phyloP scores from a whole-genome alignment of 2,329 filamentous ascomycete species.

The Sporothrix dimorphospora region DNA sequence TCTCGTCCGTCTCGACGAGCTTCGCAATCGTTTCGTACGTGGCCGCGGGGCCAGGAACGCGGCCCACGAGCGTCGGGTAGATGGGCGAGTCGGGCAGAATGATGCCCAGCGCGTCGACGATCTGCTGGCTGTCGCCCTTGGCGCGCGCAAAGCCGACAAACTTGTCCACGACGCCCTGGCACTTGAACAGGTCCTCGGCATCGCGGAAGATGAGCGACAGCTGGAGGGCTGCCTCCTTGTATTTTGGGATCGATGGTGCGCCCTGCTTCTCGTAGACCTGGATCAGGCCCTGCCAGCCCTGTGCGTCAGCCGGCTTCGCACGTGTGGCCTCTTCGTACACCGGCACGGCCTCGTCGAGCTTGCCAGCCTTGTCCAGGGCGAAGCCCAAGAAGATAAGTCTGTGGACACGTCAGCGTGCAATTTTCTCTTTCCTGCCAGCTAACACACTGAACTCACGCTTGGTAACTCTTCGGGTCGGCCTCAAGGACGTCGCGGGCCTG shows the following conservation, averaged over 20 bases:
- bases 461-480: constrained; percentile 77
- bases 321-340: constrained; percentile 74
- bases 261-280: constrained; percentile 82
- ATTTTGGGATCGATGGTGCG: constrained; percentile 68
- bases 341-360: constrained; percentile 71
- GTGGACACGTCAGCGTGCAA: neutral
- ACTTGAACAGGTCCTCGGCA: constrained; percentile 65
- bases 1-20: constrained; percentile 83
- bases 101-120: constrained; percentile 74
- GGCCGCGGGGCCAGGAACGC: constrained; percentile 75
- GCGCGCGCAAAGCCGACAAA: constrained; percentile 74
- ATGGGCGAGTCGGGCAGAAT: constrained; percentile 79
- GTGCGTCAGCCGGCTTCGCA: constrained; percentile 74
- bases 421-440: too few relatives aligned
- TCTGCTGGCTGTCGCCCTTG: constrained; percentile 72
- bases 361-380: constrained; percentile 75
- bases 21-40: constrained; percentile 84
- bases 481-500: constrained; percentile 71
- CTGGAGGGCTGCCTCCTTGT: constrained; percentile 71
- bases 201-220: constrained; percentile 76
- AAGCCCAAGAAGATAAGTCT: constrained; percentile 82
- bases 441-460: constrained; percentile 56
- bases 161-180: constrained; percentile 73
- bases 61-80: constrained; percentile 81
- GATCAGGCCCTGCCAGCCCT: constrained; percentile 88